A percentile compares a stretch with the other conserved stretches of the same genome.
These are phyloP conservation scores for Aquanectria penicillioides DNA, from an alignment of 2,329 filamentous ascomycete genomes.

Conservation along the genomic window DNA sequence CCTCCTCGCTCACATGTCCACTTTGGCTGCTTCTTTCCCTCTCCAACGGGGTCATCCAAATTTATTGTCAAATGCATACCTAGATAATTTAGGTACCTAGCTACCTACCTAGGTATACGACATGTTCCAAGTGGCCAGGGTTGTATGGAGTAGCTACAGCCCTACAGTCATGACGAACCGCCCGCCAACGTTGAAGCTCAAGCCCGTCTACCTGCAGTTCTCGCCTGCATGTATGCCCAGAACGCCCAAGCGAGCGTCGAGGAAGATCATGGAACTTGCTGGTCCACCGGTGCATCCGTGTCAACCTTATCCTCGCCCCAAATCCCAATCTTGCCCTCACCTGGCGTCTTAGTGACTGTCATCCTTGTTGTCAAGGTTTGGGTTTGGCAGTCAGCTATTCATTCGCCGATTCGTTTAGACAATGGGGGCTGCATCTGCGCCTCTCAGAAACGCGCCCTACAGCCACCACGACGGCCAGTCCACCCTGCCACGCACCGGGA, in stretches of 20 bases:
- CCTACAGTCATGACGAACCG: too few species aligned
- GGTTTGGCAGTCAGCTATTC: not conserved
- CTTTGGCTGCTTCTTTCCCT: too few species aligned
- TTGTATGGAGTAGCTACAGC: too few species aligned
- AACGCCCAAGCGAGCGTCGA: not conserved
- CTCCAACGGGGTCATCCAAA: too few species aligned
- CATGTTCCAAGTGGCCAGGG: too few species aligned
- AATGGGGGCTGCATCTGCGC: not conserved
- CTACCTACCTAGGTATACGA: too few species aligned
- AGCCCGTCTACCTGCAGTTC: too few species aligned
- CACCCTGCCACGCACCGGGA: not conserved
- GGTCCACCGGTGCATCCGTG: constrained; percentile 9
- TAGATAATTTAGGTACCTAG: too few species aligned
- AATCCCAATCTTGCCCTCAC: not conserved
- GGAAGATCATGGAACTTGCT: constrained; percentile 6
- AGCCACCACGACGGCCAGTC: not conserved
- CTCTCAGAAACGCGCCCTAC: not conserved
- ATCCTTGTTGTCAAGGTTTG: not conserved
- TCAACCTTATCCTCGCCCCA: constrained; percentile 15
- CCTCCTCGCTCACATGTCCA: not conserved
- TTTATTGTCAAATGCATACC: too few species aligned
- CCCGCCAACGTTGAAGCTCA: too few species aligned
- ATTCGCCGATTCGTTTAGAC: not conserved
- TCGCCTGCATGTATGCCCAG: not conserved
- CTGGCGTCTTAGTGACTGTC: too few species aligned